Base-by-base conservation (phyloP, 805 yeast genomes). In the Brettanomyces naardenensis region DNA sequence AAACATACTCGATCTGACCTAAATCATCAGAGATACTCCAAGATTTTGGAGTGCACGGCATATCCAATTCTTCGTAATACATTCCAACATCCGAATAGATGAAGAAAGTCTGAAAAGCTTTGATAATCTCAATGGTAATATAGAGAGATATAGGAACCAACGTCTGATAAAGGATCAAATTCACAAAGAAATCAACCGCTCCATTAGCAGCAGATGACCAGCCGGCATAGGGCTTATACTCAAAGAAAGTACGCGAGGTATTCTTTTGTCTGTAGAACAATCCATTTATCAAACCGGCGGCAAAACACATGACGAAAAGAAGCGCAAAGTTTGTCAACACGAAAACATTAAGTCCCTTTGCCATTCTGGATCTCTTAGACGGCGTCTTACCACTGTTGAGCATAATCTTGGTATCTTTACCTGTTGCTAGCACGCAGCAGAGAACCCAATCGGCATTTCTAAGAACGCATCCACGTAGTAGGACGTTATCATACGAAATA, bases 11-110 rank as follows among this genome's bases (percentile, higher is more conserved):
- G 42, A 83, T 78, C 55, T 83, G 94, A 15, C 94, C 94, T 45
- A 83, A 66, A 56, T 83, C 94, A 59, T 83, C 94, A 5, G 88
- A 79, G 32, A 83, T 79, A 44, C 78, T 78, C 94, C 94, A 83
- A 1, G 89, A 73, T 49, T 82, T 81, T 3, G 94, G 90, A 1
- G 78, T 70, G 56, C 90, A 81, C 0, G 90, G 88, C 51, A 74
- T 80, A 57, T 84, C 88, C 33, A 80, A 61, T 39, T 59, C 68
- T 37, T 69, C 78, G 49, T 82, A 79, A 52, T 83, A 84, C 80
- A 83, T 77, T 41, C 72, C 67, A 20, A 68, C 61, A 55, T 83
- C 94, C 2, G 81, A 70, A 55, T 71, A 80, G 45, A 83, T 84
- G 61, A 82, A 82, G 45, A 66, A 78, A 0, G 89, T 90, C 52